Evolutionary conservation across 2,329 filamentous ascomycete genomes (phyloP).

Genomic region (Fusarium sacchari): DNA sequence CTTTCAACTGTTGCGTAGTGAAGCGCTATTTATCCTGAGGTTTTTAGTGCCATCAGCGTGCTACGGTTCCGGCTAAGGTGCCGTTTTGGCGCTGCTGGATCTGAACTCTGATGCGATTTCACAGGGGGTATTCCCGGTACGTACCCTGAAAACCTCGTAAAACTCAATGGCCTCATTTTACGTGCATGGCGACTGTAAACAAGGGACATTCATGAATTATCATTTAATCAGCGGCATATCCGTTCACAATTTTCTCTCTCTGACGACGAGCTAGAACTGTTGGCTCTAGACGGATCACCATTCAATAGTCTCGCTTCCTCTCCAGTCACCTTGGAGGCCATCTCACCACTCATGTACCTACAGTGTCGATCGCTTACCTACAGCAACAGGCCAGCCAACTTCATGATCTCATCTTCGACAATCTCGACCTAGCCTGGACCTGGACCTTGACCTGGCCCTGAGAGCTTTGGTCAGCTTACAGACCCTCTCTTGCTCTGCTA

Average conservation of each 20-base stretch:
- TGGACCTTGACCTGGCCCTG: neutral
- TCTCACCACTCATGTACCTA: neutral
- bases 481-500: neutral
- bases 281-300: neutral
- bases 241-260: neutral
- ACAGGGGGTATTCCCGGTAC: neutral
- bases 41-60: neutral
- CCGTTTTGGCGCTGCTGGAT: neutral
- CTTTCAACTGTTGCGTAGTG: conserved; percentile 2
- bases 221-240: neutral
- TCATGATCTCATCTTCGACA: neutral
- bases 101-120: neutral
- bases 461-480: neutral
- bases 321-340: neutral
- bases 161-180: neutral
- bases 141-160: neutral
- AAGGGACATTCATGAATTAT: neutral
- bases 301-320: neutral
- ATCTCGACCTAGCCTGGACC: neutral
- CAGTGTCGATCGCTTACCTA: neutral
- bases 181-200: neutral
- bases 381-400: neutral
- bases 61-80: neutral
- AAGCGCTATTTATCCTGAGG: neutral
- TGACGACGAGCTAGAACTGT: neutral